Base-by-base conservation (phyloP, 1,284 basidiomycete species). In the Coriolopsis trogii region DNA sequence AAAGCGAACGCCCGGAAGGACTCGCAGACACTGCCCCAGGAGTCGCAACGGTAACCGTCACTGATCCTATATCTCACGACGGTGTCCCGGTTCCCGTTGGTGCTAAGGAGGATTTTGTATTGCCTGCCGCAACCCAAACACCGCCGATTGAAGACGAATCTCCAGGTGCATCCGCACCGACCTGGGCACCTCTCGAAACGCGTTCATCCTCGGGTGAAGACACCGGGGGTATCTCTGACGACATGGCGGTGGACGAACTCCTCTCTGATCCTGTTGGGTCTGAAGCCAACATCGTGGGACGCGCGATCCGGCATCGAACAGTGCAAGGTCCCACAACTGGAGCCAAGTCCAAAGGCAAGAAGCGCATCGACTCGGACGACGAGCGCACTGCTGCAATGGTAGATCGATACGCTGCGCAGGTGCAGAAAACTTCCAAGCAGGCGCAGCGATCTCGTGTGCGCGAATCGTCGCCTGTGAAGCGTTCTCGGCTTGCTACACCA, bases 321-420 rank as follows among this genome's bases (percentile, higher is more conserved):
- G n/a, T n/a, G n/a, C n/a, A n/a, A n/a, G n/a, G n/a, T n/a, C n/a
- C n/a, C n/a, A n/a, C n/a, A n/a, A n/a, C n/a, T n/a, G 23, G 41
- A 23, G 48, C 39, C 26, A 37, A 33, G n/a, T 16, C 18, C 2
- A 34, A 34, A n/a, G 24, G 25, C 6, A 43, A 20, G 39, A 36
- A 16, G 12, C 38, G 33, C 5, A 41, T 63, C 15, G 61, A 63
- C 12, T 48, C 60, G 23, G 62, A 62, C 53, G 62, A 63, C 42
- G 60, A 44, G 20, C 46, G 51, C n/a, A 60, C 58, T 15, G 55
- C 55, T 16, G 46, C 36, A n/a, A 52, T 56, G 53, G 55, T 61
- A 5, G 46, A 54, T 16, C 13, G 15, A 20, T 59, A 60, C 34
- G 29, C 33, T 9, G 23, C 36, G 18, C 42, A 46, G 24, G 23